These are phyloP conservation scores for Spiraea crenata DNA, from an alignment of 331 rosid species.

Conservation along the genomic window DNA sequence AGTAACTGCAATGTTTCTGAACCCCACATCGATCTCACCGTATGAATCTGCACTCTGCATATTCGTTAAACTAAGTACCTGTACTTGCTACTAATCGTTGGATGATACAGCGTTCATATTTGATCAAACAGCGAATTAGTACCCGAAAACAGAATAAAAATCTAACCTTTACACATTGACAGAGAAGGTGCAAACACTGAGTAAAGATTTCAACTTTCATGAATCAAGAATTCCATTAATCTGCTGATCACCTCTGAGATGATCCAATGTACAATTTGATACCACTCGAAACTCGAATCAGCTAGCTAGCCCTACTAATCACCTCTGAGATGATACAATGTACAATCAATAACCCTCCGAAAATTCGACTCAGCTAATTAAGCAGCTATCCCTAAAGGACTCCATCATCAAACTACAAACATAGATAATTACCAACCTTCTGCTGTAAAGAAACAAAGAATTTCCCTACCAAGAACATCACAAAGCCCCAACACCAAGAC, in stretches of 20 bases:
- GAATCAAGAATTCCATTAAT: neutral
- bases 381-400: conserved; percentile 12
- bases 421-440: conserved; percentile 27
- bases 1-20: conserved; percentile 12
- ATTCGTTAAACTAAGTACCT: neutral
- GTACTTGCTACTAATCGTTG: neutral
- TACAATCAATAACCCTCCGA: too few relatives aligned
- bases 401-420: conserved; percentile 19
- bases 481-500: neutral
- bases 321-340: too few relatives aligned
- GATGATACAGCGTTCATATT: too few relatives aligned
- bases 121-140: too few relatives aligned
- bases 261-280: neutral
- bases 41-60: neutral
- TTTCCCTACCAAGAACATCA: neutral
- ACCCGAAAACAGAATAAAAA: neutral
- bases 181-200: neutral
- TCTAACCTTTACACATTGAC: neutral
- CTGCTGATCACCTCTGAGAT: neutral
- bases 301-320: neutral
- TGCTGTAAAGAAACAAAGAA: neutral
- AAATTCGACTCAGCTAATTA: too few relatives aligned
- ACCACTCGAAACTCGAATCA: neutral
- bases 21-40: neutral
- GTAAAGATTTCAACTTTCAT: conserved; percentile 1